Evolutionary conservation across 176 grass and related monocot species (phyloP).

Genomic region (Musa schizocarpa): DNA sequence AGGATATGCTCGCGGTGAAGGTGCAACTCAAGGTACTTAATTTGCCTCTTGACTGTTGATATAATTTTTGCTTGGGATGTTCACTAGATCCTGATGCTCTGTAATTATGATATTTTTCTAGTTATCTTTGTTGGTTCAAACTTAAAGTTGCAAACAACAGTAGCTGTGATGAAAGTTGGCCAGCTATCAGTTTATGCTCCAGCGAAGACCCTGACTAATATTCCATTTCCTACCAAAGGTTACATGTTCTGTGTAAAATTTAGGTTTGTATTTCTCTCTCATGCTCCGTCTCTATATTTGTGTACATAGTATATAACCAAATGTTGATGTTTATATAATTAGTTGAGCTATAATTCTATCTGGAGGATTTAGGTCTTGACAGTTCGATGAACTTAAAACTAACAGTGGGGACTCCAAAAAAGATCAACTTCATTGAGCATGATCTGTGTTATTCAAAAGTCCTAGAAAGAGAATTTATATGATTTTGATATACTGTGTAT

Average conservation of each 20-base stretch:
- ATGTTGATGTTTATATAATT: neutral
- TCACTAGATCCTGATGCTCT: slow-evolving; percentile 16
- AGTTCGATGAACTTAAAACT: too few relatives aligned
- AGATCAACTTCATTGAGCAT: too few relatives aligned
- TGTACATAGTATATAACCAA: slow-evolving; percentile 4
- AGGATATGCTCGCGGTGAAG: slow-evolving; percentile 56
- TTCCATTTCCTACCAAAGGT: slow-evolving; percentile 44
- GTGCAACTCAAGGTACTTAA: slow-evolving; percentile 55
- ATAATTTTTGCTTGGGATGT: slow-evolving; percentile 4
- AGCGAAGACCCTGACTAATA: slow-evolving; percentile 54
- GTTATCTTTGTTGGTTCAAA: slow-evolving; percentile 62
- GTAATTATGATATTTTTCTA: slow-evolving; percentile 25
- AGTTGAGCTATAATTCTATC: too few relatives aligned
- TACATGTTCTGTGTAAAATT: slow-evolving; percentile 63
- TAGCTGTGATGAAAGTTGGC: slow-evolving; percentile 54
- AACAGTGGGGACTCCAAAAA: too few relatives aligned
- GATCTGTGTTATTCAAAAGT: too few relatives aligned
- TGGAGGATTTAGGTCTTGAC: too few relatives aligned
- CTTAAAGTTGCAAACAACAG: slow-evolving; percentile 57
- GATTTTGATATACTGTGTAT: too few relatives aligned
- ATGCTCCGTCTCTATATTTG: slow-evolving; percentile 23
- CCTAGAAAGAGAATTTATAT: too few relatives aligned
- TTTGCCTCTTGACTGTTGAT: neutral
- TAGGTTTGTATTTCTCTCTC: slow-evolving; percentile 33
- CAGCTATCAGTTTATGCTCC: slow-evolving; percentile 60